Base-by-base conservation (phyloP, 1,284 basidiomycete species). In the Anthracocystis walkeri region DNA sequence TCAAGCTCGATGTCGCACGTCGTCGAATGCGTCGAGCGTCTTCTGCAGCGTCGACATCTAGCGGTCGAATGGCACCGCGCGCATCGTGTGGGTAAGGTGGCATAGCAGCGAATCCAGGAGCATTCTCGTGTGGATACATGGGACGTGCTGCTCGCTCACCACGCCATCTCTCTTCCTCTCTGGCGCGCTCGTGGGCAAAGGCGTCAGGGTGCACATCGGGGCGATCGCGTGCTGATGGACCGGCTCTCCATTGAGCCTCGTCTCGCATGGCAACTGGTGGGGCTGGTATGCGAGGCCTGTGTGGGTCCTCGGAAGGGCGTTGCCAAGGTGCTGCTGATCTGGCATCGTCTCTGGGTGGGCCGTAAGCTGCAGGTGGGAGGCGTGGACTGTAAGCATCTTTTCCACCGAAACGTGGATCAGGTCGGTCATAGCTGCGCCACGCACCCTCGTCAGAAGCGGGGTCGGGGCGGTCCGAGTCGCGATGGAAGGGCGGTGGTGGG, bases 101-200 rank as follows among this genome's bases (percentile, higher is more conserved):
- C 54, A 40, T 38, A 8, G 41, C 35, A 16, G 54, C 62, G 21
- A 58, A 58, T 3, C 49, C 50, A 16, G 58, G 48, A 25, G 35
- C 44, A 5, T 33, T n/a, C 2, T 71, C 68, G 50, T 58, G 55
- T 2, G 61, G 54, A 23, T 71, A 49, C 55, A 61, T 40, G 8
- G 50, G 58, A 23, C 58, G 56, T 6, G 55, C 50, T 35, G 20
- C 55, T 31, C 51, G 59, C n/a, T 71, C 63, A 21, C 60, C 59
- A 33, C 59, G 59, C 69, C 69, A 63, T 29, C 58, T 50, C 7
- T 59, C 58, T 14, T 66, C 69, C 14, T 71, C 68, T n/a, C 53
- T 56, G 31, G 55, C 41, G 7, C 68, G 62, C 8, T 58, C 58
- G 21, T 60, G 68, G 4, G 58, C 68, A 18, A 58, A 57, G 3